Percentiles rank a stretch among this genome's conserved stretches.
These are phyloP conservation scores for Nothophaeocryptopus gaeumannii DNA, from an alignment of 2,329 filamentous ascomycete species.

Conservation along the genomic window DNA sequence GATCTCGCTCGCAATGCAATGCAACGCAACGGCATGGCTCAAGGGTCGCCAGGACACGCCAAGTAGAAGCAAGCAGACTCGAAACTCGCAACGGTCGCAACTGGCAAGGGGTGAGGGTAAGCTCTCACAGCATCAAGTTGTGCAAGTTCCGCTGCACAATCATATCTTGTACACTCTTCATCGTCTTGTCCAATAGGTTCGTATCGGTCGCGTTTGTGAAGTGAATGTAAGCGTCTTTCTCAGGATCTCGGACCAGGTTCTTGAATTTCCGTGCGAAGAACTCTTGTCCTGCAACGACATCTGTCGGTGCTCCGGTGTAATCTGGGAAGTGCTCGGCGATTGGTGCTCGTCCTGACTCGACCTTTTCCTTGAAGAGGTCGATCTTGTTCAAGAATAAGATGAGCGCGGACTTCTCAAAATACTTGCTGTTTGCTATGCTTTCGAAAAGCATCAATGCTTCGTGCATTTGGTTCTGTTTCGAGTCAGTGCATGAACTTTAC, in stretches of 20 bases:
- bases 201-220: conserved; percentile 54
- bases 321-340: conserved; percentile 52
- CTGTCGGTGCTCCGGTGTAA: conserved; percentile 43
- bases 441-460: conserved; percentile 55
- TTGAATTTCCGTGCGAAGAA: conserved; percentile 53
- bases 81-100: too few relatives aligned
- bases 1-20: too few relatives aligned
- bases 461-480: conserved; percentile 53
- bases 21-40: too few relatives aligned
- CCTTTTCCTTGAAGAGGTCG: conserved; percentile 52
- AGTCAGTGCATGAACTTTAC: conserved; percentile 5
- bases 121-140: conserved; percentile 44
- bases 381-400: conserved; percentile 56
- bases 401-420: conserved; percentile 51
- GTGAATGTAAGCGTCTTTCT: conserved; percentile 53
- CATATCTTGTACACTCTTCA: conserved; percentile 53
- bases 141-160: conserved; percentile 54
- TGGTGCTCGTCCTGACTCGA: conserved; percentile 45
- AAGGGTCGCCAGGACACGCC: too few relatives aligned
- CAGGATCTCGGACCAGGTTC: conserved; percentile 49
- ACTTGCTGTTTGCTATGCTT: conserved; percentile 52
- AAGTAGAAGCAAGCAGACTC: too few relatives aligned
- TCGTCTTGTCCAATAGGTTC: conserved; percentile 51
- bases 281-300: conserved; percentile 48
- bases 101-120: too few relatives aligned